phyloP scores from a whole-genome alignment of 192 early-diverging fungal genomes.

The Coemansia sp. region DNA sequence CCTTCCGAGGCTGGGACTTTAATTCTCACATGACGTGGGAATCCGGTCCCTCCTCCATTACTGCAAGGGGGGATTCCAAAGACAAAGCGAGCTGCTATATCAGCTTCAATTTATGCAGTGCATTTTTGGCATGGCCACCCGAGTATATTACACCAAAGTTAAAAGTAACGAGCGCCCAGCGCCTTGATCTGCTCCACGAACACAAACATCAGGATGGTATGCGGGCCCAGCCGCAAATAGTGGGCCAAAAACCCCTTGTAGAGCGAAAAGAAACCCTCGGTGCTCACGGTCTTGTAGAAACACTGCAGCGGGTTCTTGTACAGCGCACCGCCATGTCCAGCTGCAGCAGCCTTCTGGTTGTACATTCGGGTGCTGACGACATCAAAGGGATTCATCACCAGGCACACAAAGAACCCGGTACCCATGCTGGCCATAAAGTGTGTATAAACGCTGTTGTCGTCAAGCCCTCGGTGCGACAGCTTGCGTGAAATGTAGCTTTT shows the following conservation, averaged over 20 bases:
- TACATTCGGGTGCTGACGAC: conserved; percentile 93
- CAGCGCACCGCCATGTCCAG: conserved; percentile 64
- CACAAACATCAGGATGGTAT: conserved; percentile 90
- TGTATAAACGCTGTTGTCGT: conserved; percentile 60
- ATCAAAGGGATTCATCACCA: conserved; percentile 97
- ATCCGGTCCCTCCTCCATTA: too few relatives aligned
- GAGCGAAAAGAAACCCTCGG: conserved; percentile 79
- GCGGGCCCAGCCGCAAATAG: conserved; percentile 88
- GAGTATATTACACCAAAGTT: neutral
- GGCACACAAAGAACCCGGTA: conserved; percentile 81
- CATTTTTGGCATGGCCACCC: too few relatives aligned
- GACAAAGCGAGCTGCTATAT: too few relatives aligned
- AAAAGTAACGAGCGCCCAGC: conserved; percentile 31
- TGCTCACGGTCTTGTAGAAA: conserved; percentile 74
- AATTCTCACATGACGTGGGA: too few relatives aligned
- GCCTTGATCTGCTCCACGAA: conserved; percentile 78
- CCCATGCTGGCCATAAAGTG: conserved; percentile 77
- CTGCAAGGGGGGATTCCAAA: too few relatives aligned
- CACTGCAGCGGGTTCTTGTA: conserved; percentile 85
- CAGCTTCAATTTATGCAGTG: too few relatives aligned
- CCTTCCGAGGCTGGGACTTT: too few relatives aligned
- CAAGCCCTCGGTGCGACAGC: conserved; percentile 56
- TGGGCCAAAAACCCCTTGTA: conserved; percentile 93
- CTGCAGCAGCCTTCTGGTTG: conserved; percentile 71
- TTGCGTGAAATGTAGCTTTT: conserved; percentile 61